phyloP scores from a whole-genome alignment of 805 yeast species.

The Saccharomycopsis fodiens region DNA sequence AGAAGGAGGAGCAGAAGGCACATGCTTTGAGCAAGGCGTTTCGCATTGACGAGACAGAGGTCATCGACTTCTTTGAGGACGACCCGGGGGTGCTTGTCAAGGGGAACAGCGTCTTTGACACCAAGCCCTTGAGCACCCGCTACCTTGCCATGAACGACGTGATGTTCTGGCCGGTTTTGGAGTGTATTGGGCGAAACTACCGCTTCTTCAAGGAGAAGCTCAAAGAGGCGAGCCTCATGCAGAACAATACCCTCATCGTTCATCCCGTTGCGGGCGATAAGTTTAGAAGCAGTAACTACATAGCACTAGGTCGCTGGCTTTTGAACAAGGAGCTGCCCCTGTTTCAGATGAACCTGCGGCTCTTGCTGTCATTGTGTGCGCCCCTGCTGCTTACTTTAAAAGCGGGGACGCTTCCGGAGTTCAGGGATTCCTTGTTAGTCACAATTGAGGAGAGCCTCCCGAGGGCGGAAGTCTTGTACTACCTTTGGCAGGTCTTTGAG shows the following conservation, averaged over 20 bases:
- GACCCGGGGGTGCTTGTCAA: background rate
- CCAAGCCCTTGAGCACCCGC: background rate
- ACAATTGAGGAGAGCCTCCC: slow-evolving; percentile 14
- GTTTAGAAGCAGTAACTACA: background rate
- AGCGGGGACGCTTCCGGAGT: background rate
- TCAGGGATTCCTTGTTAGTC: slow-evolving; percentile 2
- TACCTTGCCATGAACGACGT: background rate
- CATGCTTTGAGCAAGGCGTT: no score
- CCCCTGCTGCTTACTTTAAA: background rate
- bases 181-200: background rate
- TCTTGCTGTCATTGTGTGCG: slow-evolving; percentile 1
- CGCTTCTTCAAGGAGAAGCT: slow-evolving; percentile 1
- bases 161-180: background rate
- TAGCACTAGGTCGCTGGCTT: background rate
- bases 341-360: background rate
- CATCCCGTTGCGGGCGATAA: slow-evolving; percentile 5
- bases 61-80: background rate
- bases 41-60: background rate
- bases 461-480: slow-evolving; percentile 1
- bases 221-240: background rate
- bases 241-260: background rate
- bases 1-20: no score
- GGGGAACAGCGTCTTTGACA: background rate
- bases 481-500: slow-evolving; percentile 13
- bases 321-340: slow-evolving; percentile 4